Percentiles rank a stretch among this genome's conserved stretches.
These are phyloP conservation scores for Chenopodium suecicum DNA, from an alignment of 148 eudicot species.

Conservation along the genomic window DNA sequence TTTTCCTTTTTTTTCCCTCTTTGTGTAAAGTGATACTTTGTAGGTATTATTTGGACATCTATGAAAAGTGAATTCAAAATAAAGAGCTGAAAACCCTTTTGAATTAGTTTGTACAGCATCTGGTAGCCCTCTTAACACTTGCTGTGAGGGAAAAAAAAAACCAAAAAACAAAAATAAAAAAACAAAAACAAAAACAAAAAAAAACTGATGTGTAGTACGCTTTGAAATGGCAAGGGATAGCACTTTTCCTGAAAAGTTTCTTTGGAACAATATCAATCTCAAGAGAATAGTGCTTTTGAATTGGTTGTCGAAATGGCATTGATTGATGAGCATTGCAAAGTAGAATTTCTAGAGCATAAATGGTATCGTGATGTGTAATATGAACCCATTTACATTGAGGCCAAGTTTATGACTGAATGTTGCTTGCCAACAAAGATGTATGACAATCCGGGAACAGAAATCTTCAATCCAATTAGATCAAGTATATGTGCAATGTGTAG, in stretches of 20 bases:
- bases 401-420: background rate
- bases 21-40: background rate
- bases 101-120: background rate
- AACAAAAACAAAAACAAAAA: no score
- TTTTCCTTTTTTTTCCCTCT: background rate
- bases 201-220: background rate
- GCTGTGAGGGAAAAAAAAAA: background rate
- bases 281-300: background rate
- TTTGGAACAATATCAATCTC: background rate
- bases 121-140: background rate
- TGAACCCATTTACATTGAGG: background rate
- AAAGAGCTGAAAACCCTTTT: background rate
- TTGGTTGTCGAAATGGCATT: background rate
- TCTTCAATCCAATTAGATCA: background rate
- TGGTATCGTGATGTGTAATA: background rate
- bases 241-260: background rate
- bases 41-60: background rate
- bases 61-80: background rate
- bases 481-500: background rate
- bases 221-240: background rate
- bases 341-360: background rate
- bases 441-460: background rate
- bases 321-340: background rate
- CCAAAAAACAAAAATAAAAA: no score
- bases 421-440: background rate